Evolutionary conservation across 352 stramenopile genomes (phyloP).

Genomic region (Pythium oligandrum): DNA sequence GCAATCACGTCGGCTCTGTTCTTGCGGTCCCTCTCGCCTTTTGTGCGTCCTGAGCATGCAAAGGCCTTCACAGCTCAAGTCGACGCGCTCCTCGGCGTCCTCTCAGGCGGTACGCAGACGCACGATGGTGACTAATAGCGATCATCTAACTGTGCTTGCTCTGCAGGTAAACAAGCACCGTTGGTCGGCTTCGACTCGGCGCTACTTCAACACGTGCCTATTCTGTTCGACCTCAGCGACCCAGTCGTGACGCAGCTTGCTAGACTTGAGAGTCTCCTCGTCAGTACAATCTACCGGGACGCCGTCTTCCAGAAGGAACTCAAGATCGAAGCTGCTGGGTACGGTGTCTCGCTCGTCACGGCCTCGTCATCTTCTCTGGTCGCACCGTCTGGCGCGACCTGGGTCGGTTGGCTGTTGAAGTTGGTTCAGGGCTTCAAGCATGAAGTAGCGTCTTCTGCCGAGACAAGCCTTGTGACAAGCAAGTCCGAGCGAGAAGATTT

Average conservation of each 20-base stretch:
- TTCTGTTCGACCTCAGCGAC: constrained; percentile 31
- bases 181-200: constrained; percentile 36
- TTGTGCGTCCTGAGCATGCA: constrained; percentile 4
- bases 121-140: neutral
- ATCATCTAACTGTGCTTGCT: neutral
- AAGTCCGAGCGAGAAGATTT: constrained; percentile 4
- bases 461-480: constrained; percentile 3
- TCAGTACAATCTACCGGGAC: constrained; percentile 29
- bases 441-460: constrained; percentile 1
- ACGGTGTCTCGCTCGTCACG: constrained; percentile 47
- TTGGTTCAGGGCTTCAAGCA: constrained; percentile 44
- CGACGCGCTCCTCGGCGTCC: constrained; percentile 1
- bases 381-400: constrained; percentile 32
- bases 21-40: constrained; percentile 6
- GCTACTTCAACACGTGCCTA: constrained; percentile 29
- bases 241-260: constrained; percentile 22
- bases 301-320: constrained; percentile 40
- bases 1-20: constrained; percentile 19
- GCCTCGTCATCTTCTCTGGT: constrained; percentile 14
- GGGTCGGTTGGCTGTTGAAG: constrained; percentile 48
- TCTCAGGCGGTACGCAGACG: constrained; percentile 6
- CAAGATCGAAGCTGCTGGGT: constrained; percentile 46
- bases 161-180: constrained; percentile 22
- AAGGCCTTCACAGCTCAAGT: constrained; percentile 7
- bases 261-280: constrained; percentile 36